Evolutionary conservation across 139 green algal genomes (phyloP), one percentile per base, ranked within the genome.

Genomic region (Chlorella sp.): DNA sequence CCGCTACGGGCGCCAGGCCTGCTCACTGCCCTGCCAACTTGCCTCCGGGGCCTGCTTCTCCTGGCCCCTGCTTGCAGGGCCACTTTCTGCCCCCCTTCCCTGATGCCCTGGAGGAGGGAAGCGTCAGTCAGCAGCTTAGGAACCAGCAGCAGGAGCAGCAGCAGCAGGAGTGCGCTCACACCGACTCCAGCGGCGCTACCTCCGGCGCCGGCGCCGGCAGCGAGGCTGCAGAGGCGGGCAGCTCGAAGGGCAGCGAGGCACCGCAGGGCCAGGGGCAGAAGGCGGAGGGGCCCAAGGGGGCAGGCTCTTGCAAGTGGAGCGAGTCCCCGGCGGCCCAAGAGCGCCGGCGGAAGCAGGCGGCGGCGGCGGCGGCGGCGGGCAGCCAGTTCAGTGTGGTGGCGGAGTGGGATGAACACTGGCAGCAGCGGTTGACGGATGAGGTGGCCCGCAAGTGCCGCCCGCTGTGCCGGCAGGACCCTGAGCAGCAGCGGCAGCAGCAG

Each of bases 71-170:
- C 32, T 7, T 64, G 84, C 84, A 88, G 87, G 87, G 88, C n/a
- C 88, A 87, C 30, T 22, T 91, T 0, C 37, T 91, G 39, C 81
- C 81, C 2, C 88, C 81, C n/a, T 91, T 88, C 79, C 87, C 79
- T 12, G 68, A 66, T 32, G 21, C 9, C 9, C 16, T 30, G 2
- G 60, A n/a, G n/a, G 82, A 21, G 11, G 26, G 26, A 34, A 77
- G 60, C 60, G 53, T 1, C 15, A 37, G 53, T 11, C 53, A n/a
- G 36, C 77, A 22, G 73, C 7, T 12, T n/a, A n/a, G 15, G 3
- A 76, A 40, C 66, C 83, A 88, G 79, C 86, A 88, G 39, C 42
- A 90, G 81, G 60, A 80, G 64, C 34, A 16, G 71, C 53, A 86
- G 82, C 82, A 77, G 60, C 82, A 42, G 16, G 80, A 84, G 26